phyloP scores from a whole-genome alignment of 768 basidiomycete genomes.

The Gloeostereum incarnatum region DNA sequence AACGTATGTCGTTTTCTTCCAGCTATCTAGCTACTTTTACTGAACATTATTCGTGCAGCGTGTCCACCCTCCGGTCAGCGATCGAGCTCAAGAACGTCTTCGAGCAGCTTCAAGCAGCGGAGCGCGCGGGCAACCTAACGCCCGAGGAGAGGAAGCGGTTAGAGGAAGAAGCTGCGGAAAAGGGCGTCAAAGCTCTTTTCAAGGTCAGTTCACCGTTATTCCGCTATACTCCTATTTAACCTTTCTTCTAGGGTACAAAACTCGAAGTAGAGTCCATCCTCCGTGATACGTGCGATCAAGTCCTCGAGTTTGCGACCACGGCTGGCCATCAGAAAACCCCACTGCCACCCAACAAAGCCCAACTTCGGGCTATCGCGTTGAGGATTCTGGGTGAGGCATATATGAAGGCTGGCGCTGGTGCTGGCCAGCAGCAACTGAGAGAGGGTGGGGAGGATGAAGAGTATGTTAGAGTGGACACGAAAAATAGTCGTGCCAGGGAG shows the following conservation, averaged over 20 bases:
- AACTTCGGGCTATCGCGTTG: constrained; percentile 70
- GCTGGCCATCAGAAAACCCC: constrained; percentile 37
- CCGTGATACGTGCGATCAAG: constrained; percentile 79
- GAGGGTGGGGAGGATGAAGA: constrained; percentile 77
- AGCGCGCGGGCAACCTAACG: constrained; percentile 70
- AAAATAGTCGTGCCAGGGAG: constrained; percentile 57
- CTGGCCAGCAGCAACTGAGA: background rate
- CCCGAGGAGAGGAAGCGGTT: constrained; percentile 75
- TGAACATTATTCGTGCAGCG: constrained; percentile 29
- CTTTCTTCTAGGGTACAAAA: constrained; percentile 61
- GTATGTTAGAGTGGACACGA: constrained; percentile 78
- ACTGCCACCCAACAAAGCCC: no score
- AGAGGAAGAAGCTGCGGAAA: constrained; percentile 91
- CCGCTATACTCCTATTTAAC: background rate
- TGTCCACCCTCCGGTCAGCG: constrained; percentile 78
- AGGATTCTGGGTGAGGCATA: constrained; percentile 83
- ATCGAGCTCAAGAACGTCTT: constrained; percentile 87
- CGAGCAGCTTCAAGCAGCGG: constrained; percentile 86
- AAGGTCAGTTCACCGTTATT: constrained; percentile 40
- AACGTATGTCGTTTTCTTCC: constrained; percentile 48
- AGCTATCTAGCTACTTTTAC: background rate
- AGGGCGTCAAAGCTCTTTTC: constrained; percentile 84
- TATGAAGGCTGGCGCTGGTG: constrained; percentile 29
- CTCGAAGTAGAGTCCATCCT: constrained; percentile 86
- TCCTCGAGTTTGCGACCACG: constrained; percentile 41